Conservation (phyloP, 805 yeast genomes). For the Cephaloascus albidus region DNA sequence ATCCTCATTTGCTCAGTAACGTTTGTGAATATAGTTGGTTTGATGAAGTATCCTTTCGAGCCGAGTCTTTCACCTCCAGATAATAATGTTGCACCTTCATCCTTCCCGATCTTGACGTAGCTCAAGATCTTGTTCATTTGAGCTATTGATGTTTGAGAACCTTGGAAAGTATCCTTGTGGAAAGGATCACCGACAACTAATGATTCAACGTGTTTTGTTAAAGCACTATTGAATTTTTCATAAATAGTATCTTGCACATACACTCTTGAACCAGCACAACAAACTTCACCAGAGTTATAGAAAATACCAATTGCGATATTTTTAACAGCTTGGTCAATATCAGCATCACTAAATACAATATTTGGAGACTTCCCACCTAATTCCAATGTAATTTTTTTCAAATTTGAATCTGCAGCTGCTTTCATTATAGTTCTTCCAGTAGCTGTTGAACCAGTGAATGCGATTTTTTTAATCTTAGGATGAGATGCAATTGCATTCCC, state of each 20-base stretch:
- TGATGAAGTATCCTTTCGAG: slow-evolving; percentile 59
- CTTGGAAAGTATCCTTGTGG: slow-evolving; percentile 58
- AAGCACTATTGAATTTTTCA: slow-evolving; percentile 48
- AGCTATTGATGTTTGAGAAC: slow-evolving; percentile 66
- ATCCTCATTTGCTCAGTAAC: slow-evolving; percentile 54
- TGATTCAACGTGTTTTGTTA: slow-evolving; percentile 44
- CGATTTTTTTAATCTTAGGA: slow-evolving; percentile 77
- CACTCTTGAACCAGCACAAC: slow-evolving; percentile 91
- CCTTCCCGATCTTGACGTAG: slow-evolving; percentile 58
- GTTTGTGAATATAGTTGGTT: slow-evolving; percentile 69
- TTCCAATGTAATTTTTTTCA: slow-evolving; percentile 89
- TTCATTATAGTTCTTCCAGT: slow-evolving; percentile 80
- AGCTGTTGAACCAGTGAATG: slow-evolving; percentile 92
- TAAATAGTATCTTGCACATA: slow-evolving; percentile 81
- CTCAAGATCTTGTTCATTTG: slow-evolving; percentile 64
- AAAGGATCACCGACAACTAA: slow-evolving; percentile 79
- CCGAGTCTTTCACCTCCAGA: slow-evolving; percentile 66
- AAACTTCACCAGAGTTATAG: slow-evolving; percentile 92
- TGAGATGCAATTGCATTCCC: slow-evolving; percentile 77
- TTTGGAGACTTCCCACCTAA: slow-evolving; percentile 96
- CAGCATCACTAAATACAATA: slow-evolving; percentile 79
- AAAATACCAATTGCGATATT: slow-evolving; percentile 76
- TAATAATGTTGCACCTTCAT: slow-evolving; percentile 56
- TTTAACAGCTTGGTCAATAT: slow-evolving; percentile 66
- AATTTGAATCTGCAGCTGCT: slow-evolving; percentile 66